Conservation (phyloP, 495 filamentous ascomycete species). For the Tuber microsphaerosporum region DNA sequence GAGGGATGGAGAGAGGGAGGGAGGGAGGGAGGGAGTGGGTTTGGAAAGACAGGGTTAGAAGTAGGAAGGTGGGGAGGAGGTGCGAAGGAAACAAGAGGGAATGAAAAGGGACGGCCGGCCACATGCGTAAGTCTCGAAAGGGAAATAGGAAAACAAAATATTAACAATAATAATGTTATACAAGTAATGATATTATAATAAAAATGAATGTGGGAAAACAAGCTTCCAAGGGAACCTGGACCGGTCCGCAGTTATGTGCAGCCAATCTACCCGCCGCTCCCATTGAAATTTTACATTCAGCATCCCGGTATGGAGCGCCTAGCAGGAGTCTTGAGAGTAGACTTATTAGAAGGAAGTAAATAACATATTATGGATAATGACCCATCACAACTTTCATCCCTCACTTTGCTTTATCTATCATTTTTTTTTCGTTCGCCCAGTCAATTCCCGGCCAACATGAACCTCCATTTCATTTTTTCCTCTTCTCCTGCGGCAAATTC, state of each 20-base stretch:
- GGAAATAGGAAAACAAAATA: not conserved
- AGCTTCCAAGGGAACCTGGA: constrained; percentile 3
- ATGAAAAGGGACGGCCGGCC: not conserved
- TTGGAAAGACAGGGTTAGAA: not conserved
- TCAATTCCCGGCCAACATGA: not conserved
- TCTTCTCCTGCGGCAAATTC: not conserved
- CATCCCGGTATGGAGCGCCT: not conserved
- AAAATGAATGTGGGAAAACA: not conserved
- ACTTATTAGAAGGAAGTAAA: not conserved
- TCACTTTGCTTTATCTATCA: not conserved
- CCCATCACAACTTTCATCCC: not conserved
- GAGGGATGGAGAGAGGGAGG: not conserved
- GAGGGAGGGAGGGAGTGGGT: not conserved
- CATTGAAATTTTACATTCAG: not conserved
- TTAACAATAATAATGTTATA: not conserved
- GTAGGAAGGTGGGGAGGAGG: not conserved
- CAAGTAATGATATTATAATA: not conserved
- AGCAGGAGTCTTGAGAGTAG: not conserved
- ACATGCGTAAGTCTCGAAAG: not conserved
- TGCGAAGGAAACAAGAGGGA: not conserved
- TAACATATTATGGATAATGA: not conserved
- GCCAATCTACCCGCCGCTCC: constrained; percentile 4
- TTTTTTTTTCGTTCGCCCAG: not conserved
- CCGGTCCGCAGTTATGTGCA: not conserved
- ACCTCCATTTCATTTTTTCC: not conserved